Evolutionary conservation across 139 green algal species (phyloP).

Genomic region (Eudorina sp.): DNA sequence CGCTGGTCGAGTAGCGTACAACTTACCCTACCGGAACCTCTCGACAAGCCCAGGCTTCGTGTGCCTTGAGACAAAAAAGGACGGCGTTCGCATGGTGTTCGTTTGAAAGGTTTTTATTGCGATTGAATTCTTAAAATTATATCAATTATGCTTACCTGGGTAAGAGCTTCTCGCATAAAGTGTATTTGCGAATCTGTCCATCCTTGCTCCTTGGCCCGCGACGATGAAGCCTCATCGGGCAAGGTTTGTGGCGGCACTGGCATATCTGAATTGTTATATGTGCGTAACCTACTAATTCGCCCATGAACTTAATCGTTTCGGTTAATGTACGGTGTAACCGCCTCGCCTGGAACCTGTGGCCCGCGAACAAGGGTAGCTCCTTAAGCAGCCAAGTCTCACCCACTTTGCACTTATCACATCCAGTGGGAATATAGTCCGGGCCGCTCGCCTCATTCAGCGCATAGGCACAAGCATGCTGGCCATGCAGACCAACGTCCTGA

Average conservation of each 20-base stretch:
- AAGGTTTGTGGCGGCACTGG: not conserved
- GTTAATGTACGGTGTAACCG: conserved; percentile 18
- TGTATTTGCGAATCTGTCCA: conserved; percentile 56
- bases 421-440: no score
- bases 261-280: no score
- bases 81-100: not conserved
- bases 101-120: not conserved
- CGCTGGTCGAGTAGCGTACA: no score
- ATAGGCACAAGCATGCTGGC: conserved; percentile 13
- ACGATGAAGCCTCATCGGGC: not conserved
- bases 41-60: conserved; percentile 57
- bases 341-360: conserved; percentile 21
- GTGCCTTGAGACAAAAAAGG: no score
- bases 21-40: conserved; percentile 88
- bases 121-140: not conserved
- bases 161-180: conserved; percentile 65
- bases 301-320: no score
- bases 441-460: no score
- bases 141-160: conserved; percentile 42
- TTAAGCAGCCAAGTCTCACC: no score
- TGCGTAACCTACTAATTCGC: no score
- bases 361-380: no score
- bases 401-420: no score
- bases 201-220: not conserved
- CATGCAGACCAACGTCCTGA: not conserved